These are phyloP conservation scores for Phaffomyces opuntiae DNA, from an alignment of 805 yeast genomes.

Conservation along the genomic window DNA sequence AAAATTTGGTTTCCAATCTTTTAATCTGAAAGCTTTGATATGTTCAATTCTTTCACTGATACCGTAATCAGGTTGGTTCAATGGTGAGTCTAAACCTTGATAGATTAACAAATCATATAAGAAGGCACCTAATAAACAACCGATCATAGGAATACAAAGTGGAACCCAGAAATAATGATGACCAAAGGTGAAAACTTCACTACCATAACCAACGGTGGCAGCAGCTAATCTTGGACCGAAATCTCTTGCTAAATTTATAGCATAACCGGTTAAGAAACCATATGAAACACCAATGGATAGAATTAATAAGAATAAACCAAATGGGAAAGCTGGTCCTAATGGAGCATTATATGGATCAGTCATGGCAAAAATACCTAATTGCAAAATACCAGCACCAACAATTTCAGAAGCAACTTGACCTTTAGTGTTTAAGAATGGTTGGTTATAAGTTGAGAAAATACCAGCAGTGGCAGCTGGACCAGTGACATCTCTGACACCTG, in stretches of 20 bases:
- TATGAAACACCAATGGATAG: slow-evolving; percentile 40
- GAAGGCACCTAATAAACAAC: slow-evolving; percentile 41
- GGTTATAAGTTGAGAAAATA: slow-evolving; percentile 41
- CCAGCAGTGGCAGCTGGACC: slow-evolving; percentile 33
- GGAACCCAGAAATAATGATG: slow-evolving; percentile 49
- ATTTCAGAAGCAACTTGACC: slow-evolving; percentile 44
- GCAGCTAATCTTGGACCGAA: slow-evolving; percentile 47
- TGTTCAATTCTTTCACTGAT: slow-evolving; percentile 12
- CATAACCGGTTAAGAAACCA: slow-evolving; percentile 49
- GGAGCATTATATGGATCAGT: slow-evolving; percentile 45
- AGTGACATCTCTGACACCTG: slow-evolving; percentile 18
- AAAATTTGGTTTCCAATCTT: slow-evolving; percentile 20
- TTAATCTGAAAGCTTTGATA: slow-evolving; percentile 15
- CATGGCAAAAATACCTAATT: slow-evolving; percentile 41
- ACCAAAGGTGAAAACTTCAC: slow-evolving; percentile 31
- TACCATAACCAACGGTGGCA: slow-evolving; percentile 39
- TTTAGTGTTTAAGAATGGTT: slow-evolving; percentile 30
- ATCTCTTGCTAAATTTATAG: slow-evolving; percentile 49
- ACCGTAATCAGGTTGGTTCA: slow-evolving; percentile 36
- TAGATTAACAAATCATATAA: slow-evolving; percentile 45
- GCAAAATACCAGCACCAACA: slow-evolving; percentile 37
- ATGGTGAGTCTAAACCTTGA: slow-evolving; percentile 46
- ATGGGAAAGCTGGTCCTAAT: slow-evolving; percentile 39
- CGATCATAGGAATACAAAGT: slow-evolving; percentile 41
- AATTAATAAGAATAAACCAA: slow-evolving; percentile 39